Evolutionary conservation across 2,329 filamentous ascomycete species (phyloP), one percentile per base, ranked within the genome.

Genomic region (Leptographium wingfieldii): DNA sequence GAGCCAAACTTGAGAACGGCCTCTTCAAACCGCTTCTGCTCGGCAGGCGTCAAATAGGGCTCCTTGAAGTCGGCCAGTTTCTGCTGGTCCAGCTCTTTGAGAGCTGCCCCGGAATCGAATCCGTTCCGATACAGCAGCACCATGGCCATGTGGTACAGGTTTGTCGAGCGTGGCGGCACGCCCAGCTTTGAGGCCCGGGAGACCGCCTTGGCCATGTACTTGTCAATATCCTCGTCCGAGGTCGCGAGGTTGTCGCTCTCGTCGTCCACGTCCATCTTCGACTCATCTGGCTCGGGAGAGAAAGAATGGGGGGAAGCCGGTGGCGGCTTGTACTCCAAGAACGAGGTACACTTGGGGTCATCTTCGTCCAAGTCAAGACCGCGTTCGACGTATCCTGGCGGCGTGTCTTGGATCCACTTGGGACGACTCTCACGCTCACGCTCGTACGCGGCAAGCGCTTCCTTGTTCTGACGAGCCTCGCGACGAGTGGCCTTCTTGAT

Each of bases 341-440:
- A 84, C 12, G 90, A 83, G 0, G 92, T 95, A 66, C 85, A 87
- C 54, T 81, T 82, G 12, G 86, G 81, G 68, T 95, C 88, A 63
- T 87, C 82, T 65, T 87, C 77, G 67, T 80, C 72, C 71, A 80
- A 69, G 69, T 97, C 92, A 66, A 92, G 88, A 31, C 94, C 94
- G 61, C 94, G 87, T 57, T 81, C 81, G 22, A 95, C 80, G 69
- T 95, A 99, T 7, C 94, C 94, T 3, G 82, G 74, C 0, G 94
- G 94, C 70, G 94, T 90, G 67, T 97, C 94, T 75, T 95, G 86
- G 38, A 97, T 81, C 90, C 91, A 96, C 72, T 92, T 94, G 0
- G 92, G 92, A 25, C 92, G 85, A 64, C 86, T 90, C 59, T 91
- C 90, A 66, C 88, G 92, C 65, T 96, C 90, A 9, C 87, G 86